phyloP scores from a whole-genome alignment of 495 filamentous ascomycete species.

The Penicillium paxilli region DNA sequence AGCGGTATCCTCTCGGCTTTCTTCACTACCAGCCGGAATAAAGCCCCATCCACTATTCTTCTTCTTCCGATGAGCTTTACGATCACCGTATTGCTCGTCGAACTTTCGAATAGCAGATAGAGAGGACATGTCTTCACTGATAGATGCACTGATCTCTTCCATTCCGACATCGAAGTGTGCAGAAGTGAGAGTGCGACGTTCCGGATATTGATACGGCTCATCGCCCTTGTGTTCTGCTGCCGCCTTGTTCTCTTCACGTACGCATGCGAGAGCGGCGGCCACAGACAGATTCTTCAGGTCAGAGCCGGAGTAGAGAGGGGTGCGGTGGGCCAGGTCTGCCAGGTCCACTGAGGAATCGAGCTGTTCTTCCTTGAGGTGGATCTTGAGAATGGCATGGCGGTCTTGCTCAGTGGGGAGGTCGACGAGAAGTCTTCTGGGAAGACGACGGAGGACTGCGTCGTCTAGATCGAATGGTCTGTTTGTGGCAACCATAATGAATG shows the following conservation, averaged over 20 bases:
- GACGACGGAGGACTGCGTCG: constrained; percentile 80
- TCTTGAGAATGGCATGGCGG: constrained; percentile 74
- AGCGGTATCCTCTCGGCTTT: constrained; percentile 30
- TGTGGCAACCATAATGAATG: constrained; percentile 99
- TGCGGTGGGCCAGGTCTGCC: constrained; percentile 66
- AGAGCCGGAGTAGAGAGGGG: constrained; percentile 92
- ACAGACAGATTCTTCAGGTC: constrained; percentile 95
- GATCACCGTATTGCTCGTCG: constrained; percentile 93
- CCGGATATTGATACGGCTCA: constrained; percentile 59
- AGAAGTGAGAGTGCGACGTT: constrained; percentile 62
- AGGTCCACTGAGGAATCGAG: constrained; percentile 71
- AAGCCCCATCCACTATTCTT: constrained; percentile 53
- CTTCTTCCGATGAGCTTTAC: constrained; percentile 70
- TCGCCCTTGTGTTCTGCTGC: constrained; percentile 52
- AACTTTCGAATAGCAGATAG: constrained; percentile 88
- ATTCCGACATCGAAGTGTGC: constrained; percentile 83
- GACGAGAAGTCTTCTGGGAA: constrained; percentile 82
- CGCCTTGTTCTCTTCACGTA: constrained; percentile 76
- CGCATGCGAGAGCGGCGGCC: constrained; percentile 83
- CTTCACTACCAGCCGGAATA: constrained; percentile 25
- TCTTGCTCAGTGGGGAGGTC: constrained; percentile 82
- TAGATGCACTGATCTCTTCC: constrained; percentile 87
- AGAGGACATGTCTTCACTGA: constrained; percentile 91
- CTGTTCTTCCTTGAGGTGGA: constrained; percentile 79
- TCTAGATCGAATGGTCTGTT: constrained; percentile 95